A percentile compares a stretch with the other conserved stretches of the same genome.
These are phyloP conservation scores for Suillus weaverae DNA, from an alignment of 768 basidiomycete species.

Conservation along the genomic window DNA sequence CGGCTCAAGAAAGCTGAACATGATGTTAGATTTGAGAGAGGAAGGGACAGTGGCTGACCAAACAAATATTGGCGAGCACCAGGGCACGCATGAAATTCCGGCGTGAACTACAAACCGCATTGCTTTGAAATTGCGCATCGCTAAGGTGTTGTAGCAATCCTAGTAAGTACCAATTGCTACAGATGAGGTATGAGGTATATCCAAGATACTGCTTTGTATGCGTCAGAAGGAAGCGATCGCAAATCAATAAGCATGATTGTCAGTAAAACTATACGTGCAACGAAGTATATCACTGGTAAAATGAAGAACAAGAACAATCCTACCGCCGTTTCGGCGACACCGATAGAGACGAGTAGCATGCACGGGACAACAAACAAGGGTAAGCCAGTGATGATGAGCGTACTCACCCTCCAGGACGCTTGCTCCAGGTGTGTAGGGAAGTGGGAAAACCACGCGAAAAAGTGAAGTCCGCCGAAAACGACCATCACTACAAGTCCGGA, in stretches of 20 bases:
- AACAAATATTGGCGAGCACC: background rate
- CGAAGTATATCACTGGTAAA: background rate
- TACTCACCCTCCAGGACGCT: constrained; percentile 26
- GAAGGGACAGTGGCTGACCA: background rate
- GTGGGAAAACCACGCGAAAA: constrained; percentile 27
- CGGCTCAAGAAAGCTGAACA: background rate
- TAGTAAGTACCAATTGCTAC: background rate
- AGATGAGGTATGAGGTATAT: background rate
- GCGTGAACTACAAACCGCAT: background rate
- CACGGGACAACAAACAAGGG: background rate
- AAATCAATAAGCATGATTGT: background rate
- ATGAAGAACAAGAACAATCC: background rate
- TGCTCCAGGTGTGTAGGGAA: constrained; percentile 25
- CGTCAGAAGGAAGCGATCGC: background rate
- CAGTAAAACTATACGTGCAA: background rate
- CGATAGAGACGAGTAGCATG: background rate
- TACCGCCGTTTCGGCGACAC: background rate
- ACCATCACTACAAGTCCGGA: constrained; percentile 5
- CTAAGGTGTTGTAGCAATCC: background rate
- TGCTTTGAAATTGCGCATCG: background rate
- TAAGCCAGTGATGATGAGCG: constrained; percentile 16
- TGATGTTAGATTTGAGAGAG: background rate
- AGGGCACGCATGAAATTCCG: background rate
- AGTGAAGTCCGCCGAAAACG: constrained; percentile 29
- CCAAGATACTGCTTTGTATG: background rate